Conservation (phyloP, 2,329 filamentous ascomycete species). For the Colletotrichum nymphaeae region DNA sequence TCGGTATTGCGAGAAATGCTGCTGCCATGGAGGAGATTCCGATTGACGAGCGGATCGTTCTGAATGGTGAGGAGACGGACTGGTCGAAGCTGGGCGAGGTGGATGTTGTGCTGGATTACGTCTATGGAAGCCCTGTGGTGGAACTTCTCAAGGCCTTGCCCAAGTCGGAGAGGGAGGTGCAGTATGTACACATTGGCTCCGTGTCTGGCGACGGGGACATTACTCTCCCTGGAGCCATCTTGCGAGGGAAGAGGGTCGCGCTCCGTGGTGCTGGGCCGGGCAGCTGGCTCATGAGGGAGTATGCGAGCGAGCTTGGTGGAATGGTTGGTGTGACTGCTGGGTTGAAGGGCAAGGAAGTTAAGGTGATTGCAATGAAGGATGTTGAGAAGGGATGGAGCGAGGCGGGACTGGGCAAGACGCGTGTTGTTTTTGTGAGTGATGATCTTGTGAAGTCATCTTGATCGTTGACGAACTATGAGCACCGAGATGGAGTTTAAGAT, state of each 20-base stretch:
- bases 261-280: slow-evolving; percentile 59
- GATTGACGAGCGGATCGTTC: slow-evolving; percentile 58
- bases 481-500: neutral
- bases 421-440: slow-evolving; percentile 45
- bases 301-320: slow-evolving; percentile 36
- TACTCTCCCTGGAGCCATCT: slow-evolving; percentile 52
- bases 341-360: slow-evolving; percentile 37
- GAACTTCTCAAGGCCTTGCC: slow-evolving; percentile 53
- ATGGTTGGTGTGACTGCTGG: slow-evolving; percentile 43
- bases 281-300: slow-evolving; percentile 49
- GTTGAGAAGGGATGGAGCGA: slow-evolving; percentile 42
- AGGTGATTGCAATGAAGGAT: slow-evolving; percentile 39
- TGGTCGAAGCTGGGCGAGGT: slow-evolving; percentile 57
- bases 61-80: slow-evolving; percentile 56
- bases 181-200: slow-evolving; percentile 65
- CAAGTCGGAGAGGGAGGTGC: slow-evolving; percentile 54
- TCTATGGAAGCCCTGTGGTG: slow-evolving; percentile 60
- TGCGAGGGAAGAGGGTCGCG: slow-evolving; percentile 62
- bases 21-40: slow-evolving; percentile 53
- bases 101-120: slow-evolving; percentile 68
- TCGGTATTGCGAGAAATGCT: slow-evolving; percentile 63
- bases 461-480: no score
- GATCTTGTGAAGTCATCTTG: slow-evolving; percentile 14
- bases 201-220: slow-evolving; percentile 52
- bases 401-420: slow-evolving; percentile 35